Evolutionary conservation across 192 early-diverging fungal species (phyloP).

Genomic region (Backusella luteola): DNA sequence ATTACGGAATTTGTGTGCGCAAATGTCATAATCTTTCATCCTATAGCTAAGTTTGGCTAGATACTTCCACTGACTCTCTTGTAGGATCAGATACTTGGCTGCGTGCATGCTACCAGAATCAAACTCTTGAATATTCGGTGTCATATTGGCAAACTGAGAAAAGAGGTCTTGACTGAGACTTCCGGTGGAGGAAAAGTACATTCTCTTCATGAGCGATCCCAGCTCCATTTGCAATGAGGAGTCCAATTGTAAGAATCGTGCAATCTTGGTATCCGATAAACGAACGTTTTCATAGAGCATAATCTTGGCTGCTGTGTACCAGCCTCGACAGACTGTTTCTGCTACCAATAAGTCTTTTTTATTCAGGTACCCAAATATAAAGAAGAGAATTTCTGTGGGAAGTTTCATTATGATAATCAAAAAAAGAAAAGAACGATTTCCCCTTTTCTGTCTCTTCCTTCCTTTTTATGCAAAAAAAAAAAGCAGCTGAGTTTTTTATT

Average conservation of each 20-base stretch:
- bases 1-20: background rate
- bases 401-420: background rate
- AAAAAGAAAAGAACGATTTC: background rate
- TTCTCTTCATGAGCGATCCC: background rate
- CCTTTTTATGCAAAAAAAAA: background rate
- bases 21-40: background rate
- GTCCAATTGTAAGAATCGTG: background rate
- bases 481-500: background rate
- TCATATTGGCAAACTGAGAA: background rate
- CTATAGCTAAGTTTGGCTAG: background rate
- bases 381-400: background rate
- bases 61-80: background rate
- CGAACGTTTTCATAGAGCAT: background rate
- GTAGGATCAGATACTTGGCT: background rate
- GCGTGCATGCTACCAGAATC: background rate
- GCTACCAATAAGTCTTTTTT: background rate
- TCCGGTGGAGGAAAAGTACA: background rate
- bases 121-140: background rate
- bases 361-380: background rate
- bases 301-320: background rate
- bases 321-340: background rate
- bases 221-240: background rate
- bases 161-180: background rate
- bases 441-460: background rate
- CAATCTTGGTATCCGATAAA: background rate